Base-by-base conservation (phyloP, 148 eudicot species). In the Dianthus caryophyllus region DNA sequence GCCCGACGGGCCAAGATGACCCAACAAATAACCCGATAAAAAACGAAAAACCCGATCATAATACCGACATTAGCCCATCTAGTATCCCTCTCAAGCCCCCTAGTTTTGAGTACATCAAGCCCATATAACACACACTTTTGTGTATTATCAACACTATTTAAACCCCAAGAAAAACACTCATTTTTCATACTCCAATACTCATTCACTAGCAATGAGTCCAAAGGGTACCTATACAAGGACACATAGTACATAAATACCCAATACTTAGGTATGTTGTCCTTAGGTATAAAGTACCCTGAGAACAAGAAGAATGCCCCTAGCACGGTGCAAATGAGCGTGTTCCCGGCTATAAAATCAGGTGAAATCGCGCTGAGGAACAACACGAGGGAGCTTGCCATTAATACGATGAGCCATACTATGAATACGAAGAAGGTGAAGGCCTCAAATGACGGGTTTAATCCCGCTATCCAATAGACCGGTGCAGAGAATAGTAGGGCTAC, bases 231-330 rank as follows among this genome's bases (percentile, higher is more conserved):
- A 71, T 89, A 93, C 12, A 93, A 78, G 0, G 96, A 89, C 1
- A 90, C 83, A 69, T 93, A 93, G 80, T 93, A 93, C 98, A 93
- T 93, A 79, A 93, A 87, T 5, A 84, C 47, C 98, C 98, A 93
- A 71, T 93, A 93, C 43, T 87, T 90, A 0, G 98, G 98, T 17
- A 93, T 90, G 47, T 36, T 71, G 50, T 93, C 88, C 68, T 84
- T 89, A 6, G 98, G 98, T 38, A 93, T 90, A 68, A 93, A 93
- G 61, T 93, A 93, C 15, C 98, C 96, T 0, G 96, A 89, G 53
- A 93, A 93, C 59, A 93, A 83, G 39, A 93, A 93, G 73, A 89
- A 93, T 2, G 95, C 89, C 1, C 95, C 98, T 14, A 89, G 79
- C 20, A 87, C 98, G 0, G 90, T 81, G 84, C 92, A 85, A 13